Conservation (phyloP, 169 alveolate species). For the Cryptosporidium ubiquitum region DNA sequence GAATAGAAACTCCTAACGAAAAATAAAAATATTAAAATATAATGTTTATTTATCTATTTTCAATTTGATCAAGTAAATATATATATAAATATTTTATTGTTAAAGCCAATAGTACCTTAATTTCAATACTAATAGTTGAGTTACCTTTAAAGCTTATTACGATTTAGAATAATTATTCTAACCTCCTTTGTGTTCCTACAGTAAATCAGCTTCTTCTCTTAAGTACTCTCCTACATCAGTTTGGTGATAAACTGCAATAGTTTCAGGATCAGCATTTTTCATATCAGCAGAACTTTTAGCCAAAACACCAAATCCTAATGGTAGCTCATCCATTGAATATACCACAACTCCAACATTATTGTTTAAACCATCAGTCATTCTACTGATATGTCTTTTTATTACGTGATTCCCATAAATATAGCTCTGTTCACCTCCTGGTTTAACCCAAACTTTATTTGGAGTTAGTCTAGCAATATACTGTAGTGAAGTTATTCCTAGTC, state of each 20-base stretch:
- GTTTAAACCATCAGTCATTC: constrained; percentile 90
- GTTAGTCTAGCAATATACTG: constrained; percentile 92
- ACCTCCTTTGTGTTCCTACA: constrained; percentile 47
- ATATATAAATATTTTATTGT: not conserved
- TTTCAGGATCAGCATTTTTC: constrained; percentile 89
- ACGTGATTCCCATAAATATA: constrained; percentile 93
- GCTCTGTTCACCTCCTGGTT: constrained; percentile 92
- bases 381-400: constrained; percentile 90
- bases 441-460: constrained; percentile 92
- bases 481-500: constrained; percentile 90
- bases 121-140: not conserved
- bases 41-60: not conserved
- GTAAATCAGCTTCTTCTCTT: constrained; percentile 90
- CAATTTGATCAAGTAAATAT: not conserved
- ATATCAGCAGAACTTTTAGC: constrained; percentile 90
- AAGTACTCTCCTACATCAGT: constrained; percentile 94
- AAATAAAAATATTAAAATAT: not conserved
- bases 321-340: constrained; percentile 86
- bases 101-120: not conserved
- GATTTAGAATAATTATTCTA: not conserved
- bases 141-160: constrained; percentile 1
- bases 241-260: constrained; percentile 89
- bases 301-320: constrained; percentile 93
- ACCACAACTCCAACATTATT: constrained; percentile 86
- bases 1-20: not conserved